A percentile compares a stretch with the other conserved stretches of the same genome.
phyloP scores from a whole-genome alignment of 2,329 filamentous ascomycete genomes.

The Hymenoscyphus fraxineus region DNA sequence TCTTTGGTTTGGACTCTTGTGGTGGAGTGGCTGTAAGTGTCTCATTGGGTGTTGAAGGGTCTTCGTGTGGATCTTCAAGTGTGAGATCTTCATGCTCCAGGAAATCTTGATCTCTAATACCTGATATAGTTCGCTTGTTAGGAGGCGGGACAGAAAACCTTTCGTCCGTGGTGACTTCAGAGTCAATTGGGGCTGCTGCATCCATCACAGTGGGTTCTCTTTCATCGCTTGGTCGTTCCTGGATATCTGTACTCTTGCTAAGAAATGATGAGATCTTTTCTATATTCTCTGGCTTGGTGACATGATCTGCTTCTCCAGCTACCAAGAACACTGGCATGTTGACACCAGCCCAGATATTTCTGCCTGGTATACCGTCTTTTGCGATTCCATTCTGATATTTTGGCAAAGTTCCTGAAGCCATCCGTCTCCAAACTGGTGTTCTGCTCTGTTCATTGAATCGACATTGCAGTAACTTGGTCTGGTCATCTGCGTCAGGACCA shows the following conservation, averaged over 20 bases:
- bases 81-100: constrained; percentile 29
- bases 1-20: constrained; percentile 46
- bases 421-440: constrained; percentile 77
- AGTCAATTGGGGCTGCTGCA: constrained; percentile 47
- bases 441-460: constrained; percentile 79
- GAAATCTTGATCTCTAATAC: constrained; percentile 41
- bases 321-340: constrained; percentile 73
- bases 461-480: constrained; percentile 64
- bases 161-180: constrained; percentile 9
- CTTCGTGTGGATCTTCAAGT: constrained; percentile 40
- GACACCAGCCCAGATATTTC: constrained; percentile 68
- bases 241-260: constrained; percentile 24
- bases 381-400: constrained; percentile 50
- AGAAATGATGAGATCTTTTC: constrained; percentile 57
- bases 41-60: constrained; percentile 47
- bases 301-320: constrained; percentile 69
- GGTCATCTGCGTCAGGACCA: constrained; percentile 59
- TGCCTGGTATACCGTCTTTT: constrained; percentile 63
- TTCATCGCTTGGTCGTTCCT: constrained; percentile 28
- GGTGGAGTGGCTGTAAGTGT: constrained; percentile 42
- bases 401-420: constrained; percentile 70
- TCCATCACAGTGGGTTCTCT: constrained; percentile 44
- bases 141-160: constrained; percentile 29
- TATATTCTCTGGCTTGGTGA: constrained; percentile 71
- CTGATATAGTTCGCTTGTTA: constrained; percentile 34